Percentiles rank a stretch among this genome's conserved stretches.
These are phyloP conservation scores for Helotiales sp. DNA, from an alignment of 2,329 filamentous ascomycete genomes.

Conservation along the genomic window DNA sequence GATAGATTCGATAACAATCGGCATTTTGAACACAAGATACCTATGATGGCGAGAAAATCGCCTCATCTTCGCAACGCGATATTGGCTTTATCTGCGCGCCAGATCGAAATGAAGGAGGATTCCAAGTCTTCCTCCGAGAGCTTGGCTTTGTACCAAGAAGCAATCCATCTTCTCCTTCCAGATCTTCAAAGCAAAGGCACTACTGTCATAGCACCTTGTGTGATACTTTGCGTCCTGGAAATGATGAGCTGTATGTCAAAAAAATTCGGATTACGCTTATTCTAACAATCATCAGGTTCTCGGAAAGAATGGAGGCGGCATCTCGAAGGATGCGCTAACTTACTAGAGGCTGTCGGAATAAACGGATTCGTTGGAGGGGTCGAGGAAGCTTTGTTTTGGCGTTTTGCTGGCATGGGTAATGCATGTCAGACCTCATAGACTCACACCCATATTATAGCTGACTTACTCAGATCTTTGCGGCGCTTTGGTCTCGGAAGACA, in stretches of 20 bases:
- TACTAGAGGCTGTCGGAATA: constrained; percentile 56
- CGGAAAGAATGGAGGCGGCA: constrained; percentile 57
- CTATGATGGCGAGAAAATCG: constrained; percentile 51
- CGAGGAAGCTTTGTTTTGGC: constrained; percentile 59
- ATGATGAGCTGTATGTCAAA: constrained; percentile 52
- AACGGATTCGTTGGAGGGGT: constrained; percentile 56
- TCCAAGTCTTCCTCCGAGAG: constrained; percentile 48
- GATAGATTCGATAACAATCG: constrained; percentile 57
- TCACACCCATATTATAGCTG: not conserved
- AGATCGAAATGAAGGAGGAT: constrained; percentile 53
- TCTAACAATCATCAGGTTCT: not conserved
- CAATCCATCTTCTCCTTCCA: constrained; percentile 55
- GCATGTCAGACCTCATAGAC: constrained; percentile 41
- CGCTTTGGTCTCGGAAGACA: constrained; percentile 56
- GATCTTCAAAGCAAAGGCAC: constrained; percentile 53
- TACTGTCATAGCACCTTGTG: constrained; percentile 57
- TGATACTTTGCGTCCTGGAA: constrained; percentile 59
- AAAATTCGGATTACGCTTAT: not conserved
- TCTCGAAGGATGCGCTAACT: constrained; percentile 56
- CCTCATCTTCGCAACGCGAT: constrained; percentile 54
- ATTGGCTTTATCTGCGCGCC: constrained; percentile 56
- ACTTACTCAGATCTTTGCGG: constrained; percentile 51
- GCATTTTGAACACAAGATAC: constrained; percentile 54
- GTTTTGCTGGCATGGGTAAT: constrained; percentile 55
- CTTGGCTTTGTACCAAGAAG: constrained; percentile 55